Base-by-base conservation (phyloP, 2,329 filamentous ascomycete species). In the Pseudogymnoascus sp. region DNA sequence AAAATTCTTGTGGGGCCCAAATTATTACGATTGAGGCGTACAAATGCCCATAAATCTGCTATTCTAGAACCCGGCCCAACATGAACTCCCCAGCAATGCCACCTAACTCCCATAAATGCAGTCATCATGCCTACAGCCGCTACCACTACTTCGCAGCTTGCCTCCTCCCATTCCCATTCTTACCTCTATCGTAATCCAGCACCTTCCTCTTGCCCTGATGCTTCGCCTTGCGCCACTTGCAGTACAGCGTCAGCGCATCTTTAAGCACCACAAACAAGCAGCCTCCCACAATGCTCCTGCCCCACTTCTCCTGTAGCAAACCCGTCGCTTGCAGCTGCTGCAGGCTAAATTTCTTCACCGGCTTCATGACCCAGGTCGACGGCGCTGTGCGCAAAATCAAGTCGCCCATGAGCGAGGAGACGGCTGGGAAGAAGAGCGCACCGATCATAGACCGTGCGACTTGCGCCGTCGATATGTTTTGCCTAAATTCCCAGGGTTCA, bases 261-360 rank as follows among this genome's bases (percentile, higher is more conserved):
- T 93, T 95, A 61, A 96, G 75, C 8, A 96, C 86, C 14, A 97
- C 87, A 70, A 93, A 96, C 19, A 96, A 76, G 72, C 91, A 95
- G 0, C 95, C 95, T 1, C 95, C 95, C 1, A 95, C 82, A 2
- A 99, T 79, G 70, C 90, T 97, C 63, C 95, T 82, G 0, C 92
- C 95, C 91, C 95, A 97, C 64, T 87, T 86, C 68, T 89, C 85
- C 71, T 95, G 90, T 33, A 99, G 74, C 26, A 97, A 79, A 0
- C 89, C 87, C 0, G 84, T 83, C 2, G 82, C 78, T 63, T 44
- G 73, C 31, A 73, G 71, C 59, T 76, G 73, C 62, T 74, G 66
- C 33, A 61, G 31, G 35, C 40, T 2, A 69, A 71, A 19, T 59
- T 63, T 8, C 59, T 40, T 10, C 1, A 72, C 67, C 16, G 79